Evolutionary conservation across 2,329 filamentous ascomycete species (phyloP).

Genomic region (Aureobasidium sp.): DNA sequence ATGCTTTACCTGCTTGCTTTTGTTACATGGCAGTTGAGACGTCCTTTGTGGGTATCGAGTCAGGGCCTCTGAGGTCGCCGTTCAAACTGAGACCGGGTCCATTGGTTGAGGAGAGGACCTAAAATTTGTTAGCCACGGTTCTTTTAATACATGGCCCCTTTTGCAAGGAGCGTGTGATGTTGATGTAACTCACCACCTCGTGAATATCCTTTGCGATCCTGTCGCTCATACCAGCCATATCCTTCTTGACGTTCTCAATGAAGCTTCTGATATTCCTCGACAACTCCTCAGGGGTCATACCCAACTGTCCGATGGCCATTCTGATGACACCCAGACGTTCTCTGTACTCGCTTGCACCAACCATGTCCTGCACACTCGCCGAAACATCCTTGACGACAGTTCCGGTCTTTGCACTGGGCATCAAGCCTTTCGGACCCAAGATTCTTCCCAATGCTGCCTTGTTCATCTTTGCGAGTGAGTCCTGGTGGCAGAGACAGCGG

Average conservation of each 20-base stretch:
- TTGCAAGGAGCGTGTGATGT: background rate
- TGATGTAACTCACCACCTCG: conserved; percentile 46
- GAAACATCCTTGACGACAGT: conserved; percentile 79
- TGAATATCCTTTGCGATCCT: conserved; percentile 63
- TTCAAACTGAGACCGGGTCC: conserved; percentile 80
- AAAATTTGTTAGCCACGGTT: background rate
- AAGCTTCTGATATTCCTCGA: conserved; percentile 74
- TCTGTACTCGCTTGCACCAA: conserved; percentile 77
- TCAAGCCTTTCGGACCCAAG: conserved; percentile 80
- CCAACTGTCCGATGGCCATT: conserved; percentile 84
- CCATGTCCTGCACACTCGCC: conserved; percentile 67
- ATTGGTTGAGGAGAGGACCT: conserved; percentile 78
- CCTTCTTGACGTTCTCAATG: conserved; percentile 66
- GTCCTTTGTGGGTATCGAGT: conserved; percentile 39
- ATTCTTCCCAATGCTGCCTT: conserved; percentile 74
- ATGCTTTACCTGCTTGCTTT: conserved; percentile 1
- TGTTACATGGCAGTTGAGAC: conserved; percentile 14
- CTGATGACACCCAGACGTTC: conserved; percentile 78
- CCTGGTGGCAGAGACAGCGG: conserved; percentile 73
- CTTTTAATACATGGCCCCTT: background rate
- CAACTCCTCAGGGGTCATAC: conserved; percentile 79
- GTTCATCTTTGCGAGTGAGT: conserved; percentile 67
- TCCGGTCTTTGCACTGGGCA: conserved; percentile 82
- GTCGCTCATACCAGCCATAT: conserved; percentile 58
- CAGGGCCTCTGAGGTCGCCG: conserved; percentile 61